These are phyloP conservation scores for Crithidia fasciculata DNA, from an alignment of 208 protist genomes.

Conservation along the genomic window DNA sequence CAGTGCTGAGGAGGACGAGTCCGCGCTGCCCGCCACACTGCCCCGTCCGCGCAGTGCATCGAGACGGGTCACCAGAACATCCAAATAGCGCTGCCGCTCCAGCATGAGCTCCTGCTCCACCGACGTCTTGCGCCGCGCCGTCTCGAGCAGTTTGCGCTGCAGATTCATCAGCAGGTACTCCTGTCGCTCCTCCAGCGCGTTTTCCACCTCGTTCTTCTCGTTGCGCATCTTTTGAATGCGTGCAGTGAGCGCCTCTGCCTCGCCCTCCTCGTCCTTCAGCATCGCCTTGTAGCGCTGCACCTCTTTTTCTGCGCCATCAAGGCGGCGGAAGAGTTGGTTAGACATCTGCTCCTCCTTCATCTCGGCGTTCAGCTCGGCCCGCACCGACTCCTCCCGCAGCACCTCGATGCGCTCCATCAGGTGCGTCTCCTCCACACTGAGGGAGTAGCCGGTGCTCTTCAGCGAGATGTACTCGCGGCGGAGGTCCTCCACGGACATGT, in stretches of 20 bases:
- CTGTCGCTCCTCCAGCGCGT: constrained; percentile 67
- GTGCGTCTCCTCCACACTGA: constrained; percentile 44
- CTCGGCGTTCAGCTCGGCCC: constrained; percentile 69
- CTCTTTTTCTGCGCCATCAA: constrained; percentile 67
- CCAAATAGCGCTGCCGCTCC: constrained; percentile 76
- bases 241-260: constrained; percentile 33
- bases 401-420: constrained; percentile 57
- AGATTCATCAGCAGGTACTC: constrained; percentile 70
- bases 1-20: constrained; percentile 9
- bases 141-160: constrained; percentile 75
- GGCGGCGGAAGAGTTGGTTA: constrained; percentile 77
- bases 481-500: constrained; percentile 71
- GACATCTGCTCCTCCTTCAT: constrained; percentile 81
- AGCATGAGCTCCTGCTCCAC: constrained; percentile 74
- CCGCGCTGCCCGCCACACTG: constrained; percentile 6
- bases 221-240: constrained; percentile 63
- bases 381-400: constrained; percentile 75
- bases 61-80: constrained; percentile 49
- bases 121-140: constrained; percentile 57
- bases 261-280: constrained; percentile 64
- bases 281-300: constrained; percentile 46
- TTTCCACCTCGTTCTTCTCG: constrained; percentile 70
- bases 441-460: constrained; percentile 36
- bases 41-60: constrained; percentile 32
- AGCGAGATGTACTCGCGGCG: constrained; percentile 62